A percentile compares a stretch with the other conserved stretches of the same genome.
Evolutionary conservation across 805 yeast genomes (phyloP).

Genomic region (Spathaspora gorwiae): DNA sequence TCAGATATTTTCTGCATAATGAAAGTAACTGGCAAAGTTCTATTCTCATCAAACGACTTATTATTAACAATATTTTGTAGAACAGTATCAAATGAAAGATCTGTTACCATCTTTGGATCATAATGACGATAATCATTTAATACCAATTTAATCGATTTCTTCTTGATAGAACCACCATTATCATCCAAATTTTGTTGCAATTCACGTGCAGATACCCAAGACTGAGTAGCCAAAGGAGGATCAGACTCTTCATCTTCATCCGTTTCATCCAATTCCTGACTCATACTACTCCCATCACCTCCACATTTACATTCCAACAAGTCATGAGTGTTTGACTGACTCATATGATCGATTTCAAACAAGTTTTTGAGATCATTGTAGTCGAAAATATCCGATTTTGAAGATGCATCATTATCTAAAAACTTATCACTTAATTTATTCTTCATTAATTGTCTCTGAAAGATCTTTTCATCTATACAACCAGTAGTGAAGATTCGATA

Average conservation of each 20-base stretch:
- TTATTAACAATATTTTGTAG: conserved; percentile 5
- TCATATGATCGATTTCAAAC: conserved; percentile 52
- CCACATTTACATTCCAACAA: conserved; percentile 59
- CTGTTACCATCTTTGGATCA: conserved; percentile 35
- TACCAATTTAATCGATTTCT: conserved; percentile 50
- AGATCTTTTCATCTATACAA: conserved; percentile 88
- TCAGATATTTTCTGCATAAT: conserved; percentile 7
- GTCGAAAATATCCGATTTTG: conserved; percentile 65
- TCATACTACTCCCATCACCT: conserved; percentile 44
- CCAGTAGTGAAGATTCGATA: conserved; percentile 86
- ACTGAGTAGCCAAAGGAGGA: neutral
- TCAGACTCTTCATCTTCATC: conserved; percentile 9
- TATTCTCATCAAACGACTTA: conserved; percentile 1
- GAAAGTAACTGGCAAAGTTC: conserved; percentile 6
- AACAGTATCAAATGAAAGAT: conserved; percentile 18
- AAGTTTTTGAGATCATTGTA: conserved; percentile 66
- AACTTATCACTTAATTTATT: conserved; percentile 72
- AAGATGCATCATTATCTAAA: conserved; percentile 34
- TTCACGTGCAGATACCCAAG: conserved; percentile 58
- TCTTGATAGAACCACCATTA: conserved; percentile 23
- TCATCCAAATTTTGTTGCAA: conserved; percentile 30
- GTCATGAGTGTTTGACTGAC: conserved; percentile 72
- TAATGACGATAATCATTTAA: conserved; percentile 60
- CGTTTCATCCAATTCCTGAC: conserved; percentile 15
- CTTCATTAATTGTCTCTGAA: conserved; percentile 87